Percentiles rank a stretch among this genome's conserved stretches.
Evolutionary conservation across 805 yeast species (phyloP).

Genomic region (Tetrapisispora iriomotensis): DNA sequence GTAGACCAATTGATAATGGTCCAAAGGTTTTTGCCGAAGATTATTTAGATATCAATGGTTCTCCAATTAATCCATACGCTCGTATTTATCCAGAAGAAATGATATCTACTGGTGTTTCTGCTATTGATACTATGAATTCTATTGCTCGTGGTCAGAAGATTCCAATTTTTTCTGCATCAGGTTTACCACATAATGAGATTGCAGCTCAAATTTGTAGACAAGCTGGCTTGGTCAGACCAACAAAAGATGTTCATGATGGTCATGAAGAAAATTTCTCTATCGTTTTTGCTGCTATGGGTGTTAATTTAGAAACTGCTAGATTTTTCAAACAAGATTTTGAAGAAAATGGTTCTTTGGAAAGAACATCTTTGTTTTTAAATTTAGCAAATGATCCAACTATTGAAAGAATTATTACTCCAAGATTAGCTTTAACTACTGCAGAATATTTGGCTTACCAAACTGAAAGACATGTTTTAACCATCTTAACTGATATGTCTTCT

Average conservation of each 20-base stretch:
- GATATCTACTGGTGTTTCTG: constrained; percentile 98
- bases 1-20: constrained; percentile 96
- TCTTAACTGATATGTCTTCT: constrained; percentile 98
- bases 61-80: constrained; percentile 96
- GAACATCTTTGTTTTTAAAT: constrained; percentile 92
- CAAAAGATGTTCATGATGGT: constrained; percentile 98
- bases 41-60: constrained; percentile 95
- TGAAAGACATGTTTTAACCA: constrained; percentile 96
- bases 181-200: constrained; percentile 98
- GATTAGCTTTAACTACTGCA: constrained; percentile 96
- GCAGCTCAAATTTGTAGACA: constrained; percentile 99
- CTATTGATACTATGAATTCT: constrained; percentile 98
- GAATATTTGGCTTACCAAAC: constrained; percentile 98
- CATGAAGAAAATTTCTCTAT: constrained; percentile 99
- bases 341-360: constrained; percentile 96
- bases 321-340: constrained; percentile 99
- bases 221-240: constrained; percentile 98
- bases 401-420: constrained; percentile 98
- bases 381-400: constrained; percentile 99
- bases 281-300: constrained; percentile 99
- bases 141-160: constrained; percentile 99
- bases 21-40: constrained; percentile 98
- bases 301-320: constrained; percentile 94
- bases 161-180: constrained; percentile 98
- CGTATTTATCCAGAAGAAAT: constrained; percentile 99